Evolutionary conservation across 257 asterid genomes (phyloP), one percentile per base, ranked within the genome.

Genomic region (Ligustrum vulgare): DNA sequence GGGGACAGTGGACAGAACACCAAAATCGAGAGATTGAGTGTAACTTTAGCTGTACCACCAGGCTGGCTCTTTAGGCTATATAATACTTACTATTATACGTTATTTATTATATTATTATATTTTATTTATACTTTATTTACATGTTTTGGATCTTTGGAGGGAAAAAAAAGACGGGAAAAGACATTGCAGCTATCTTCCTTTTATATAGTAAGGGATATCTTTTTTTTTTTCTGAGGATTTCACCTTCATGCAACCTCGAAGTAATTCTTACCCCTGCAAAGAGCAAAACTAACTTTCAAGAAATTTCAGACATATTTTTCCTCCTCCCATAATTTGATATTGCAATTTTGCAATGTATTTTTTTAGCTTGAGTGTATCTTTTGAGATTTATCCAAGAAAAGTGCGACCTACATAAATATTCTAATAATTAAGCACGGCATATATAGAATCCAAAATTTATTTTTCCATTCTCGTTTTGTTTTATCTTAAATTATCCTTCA

Each of bases 311-410:
- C 22, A 18, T 2, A 16, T 49, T 49, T 49, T 49, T 22, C 60
- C 4, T 8, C 1, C 20, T 49, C 60, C 60, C 22, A 18, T 49
- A 49, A 72, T 28, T 47, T 34, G 34, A 33, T 37, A 8, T 37
- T 37, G 43, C 43, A 37, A 37, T 18, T 75, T 64, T 72, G 79
- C 56, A 16, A 68, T 16, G 39, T 34, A 15, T 33, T 32, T 33
- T 32, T 22, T 8, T 7, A 37, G 43, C 43, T 37, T 37, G 11
- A 8, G 62, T 71, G 72, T 5, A 7, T 49, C 39, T 36, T 68
- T 37, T 47, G 20, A 54, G 58, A 49, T 36, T 65, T 45, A 34
- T 75, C n/a, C 51, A 20, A 22, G 18, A 25, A n/a, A 51, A 41
- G 25, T 20, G 32, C 10, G 4, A 22, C 41, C 49, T 72, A 67